These are phyloP conservation scores for Colletotrichum cordylinicola DNA, from an alignment of 2,329 filamentous ascomycete species.

Conservation along the genomic window DNA sequence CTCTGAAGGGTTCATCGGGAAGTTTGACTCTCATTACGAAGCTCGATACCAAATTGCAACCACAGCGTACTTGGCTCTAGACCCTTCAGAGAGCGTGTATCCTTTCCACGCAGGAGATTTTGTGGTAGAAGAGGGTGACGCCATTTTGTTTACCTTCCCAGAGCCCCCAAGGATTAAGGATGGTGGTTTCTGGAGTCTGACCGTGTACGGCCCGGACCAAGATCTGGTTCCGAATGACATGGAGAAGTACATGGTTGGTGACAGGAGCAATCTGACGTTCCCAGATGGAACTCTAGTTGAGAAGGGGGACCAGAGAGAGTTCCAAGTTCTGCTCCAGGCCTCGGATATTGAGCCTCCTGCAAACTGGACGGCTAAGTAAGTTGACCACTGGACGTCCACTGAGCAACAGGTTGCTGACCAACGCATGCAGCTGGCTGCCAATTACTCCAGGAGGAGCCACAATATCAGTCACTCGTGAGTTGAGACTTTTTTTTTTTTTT, in stretches of 20 bases:
- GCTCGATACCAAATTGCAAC: background rate
- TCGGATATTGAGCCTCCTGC: background rate
- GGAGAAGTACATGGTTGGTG: background rate
- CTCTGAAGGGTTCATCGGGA: background rate
- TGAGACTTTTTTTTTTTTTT: fast-evolving
- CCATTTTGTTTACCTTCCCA: background rate
- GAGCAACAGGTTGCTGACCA: background rate
- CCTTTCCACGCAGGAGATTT: background rate
- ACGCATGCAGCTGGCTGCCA: background rate
- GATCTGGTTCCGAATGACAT: background rate
- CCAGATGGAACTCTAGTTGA: background rate
- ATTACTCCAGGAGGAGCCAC: background rate
- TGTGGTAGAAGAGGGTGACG: background rate
- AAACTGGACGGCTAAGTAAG: background rate
- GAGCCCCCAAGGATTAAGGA: background rate
- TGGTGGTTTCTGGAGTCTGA: background rate
- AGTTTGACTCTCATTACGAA: background rate
- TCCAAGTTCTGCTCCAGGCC: background rate
- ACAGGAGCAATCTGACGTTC: background rate
- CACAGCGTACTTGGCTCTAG: background rate
- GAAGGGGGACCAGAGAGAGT: background rate
- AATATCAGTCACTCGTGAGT: background rate
- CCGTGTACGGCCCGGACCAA: background rate
- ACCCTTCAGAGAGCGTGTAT: background rate
- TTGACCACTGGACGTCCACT: background rate